Base-by-base conservation (phyloP, 2,329 filamentous ascomycete species). In the Colletotrichum caudatum region DNA sequence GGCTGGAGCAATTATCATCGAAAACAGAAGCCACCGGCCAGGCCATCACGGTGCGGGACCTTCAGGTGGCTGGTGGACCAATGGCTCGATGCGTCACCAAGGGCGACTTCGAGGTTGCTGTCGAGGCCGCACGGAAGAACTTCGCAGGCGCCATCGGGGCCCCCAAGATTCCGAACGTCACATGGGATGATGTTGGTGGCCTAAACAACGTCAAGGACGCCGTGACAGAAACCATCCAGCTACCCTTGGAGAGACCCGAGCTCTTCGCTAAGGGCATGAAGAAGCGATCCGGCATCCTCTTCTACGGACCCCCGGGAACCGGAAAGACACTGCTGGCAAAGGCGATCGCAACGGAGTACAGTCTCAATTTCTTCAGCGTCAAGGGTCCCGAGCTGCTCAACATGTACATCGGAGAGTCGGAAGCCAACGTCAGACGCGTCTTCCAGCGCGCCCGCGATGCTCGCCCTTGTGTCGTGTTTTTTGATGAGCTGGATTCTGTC, bases 231-330 rank as follows among this genome's bases (percentile, higher is more conserved):
- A 98, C 96, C 0, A 98, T 98, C 65, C 95, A 98, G 80, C 86
- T 98, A 46, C 96, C 95, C 0, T 88, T 98, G 1, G 94, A 97
- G 73, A 88, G 95, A 12, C 95, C 95, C 0, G 96, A 98, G 80
- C 88, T 98, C 1, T 98, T 98, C 77, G 95, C 95, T 41, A 97
- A 95, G 84, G 96, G 95, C 61, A 96, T 98, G 92, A 98, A 98
- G 88, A 98, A 98, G 84, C 91, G 95, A 53, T 97, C 94, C 29
- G 94, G 94, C 76, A 97, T 97, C 75, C 54, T 74, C 9, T 97
- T 97, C 82, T 97, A 97, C 78, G 94, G 94, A 0, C 94, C 94
- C 1, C 94, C 94, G 0, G 94, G 94, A 73, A 97, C 94, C 1
- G 94, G 94, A 76, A 97, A 97, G 83, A 97, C 94, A 1, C 83